Conservation (phyloP, 176 grass and related monocot genomes). For the Eragrostis curvula region DNA sequence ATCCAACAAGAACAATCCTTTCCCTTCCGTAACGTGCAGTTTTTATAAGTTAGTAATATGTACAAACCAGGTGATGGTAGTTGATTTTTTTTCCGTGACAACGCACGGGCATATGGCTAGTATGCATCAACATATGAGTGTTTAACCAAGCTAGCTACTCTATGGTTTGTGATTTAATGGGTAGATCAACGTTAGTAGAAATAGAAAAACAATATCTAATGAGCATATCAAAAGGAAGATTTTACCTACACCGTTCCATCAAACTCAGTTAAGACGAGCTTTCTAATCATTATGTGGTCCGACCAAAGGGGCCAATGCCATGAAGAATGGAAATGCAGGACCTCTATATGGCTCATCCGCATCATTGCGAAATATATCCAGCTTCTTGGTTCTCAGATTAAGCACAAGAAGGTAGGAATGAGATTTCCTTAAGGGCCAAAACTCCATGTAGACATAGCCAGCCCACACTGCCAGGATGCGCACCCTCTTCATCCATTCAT, state of each 20-base stretch:
- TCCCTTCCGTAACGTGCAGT: no score
- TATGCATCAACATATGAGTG: no score
- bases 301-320: background rate
- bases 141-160: background rate
- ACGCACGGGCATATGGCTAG: no score
- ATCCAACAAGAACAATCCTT: no score
- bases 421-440: background rate
- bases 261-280: background rate
- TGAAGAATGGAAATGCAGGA: conserved; percentile 36
- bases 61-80: no score
- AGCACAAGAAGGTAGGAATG: conserved; percentile 40
- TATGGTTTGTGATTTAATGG: conserved; percentile 3
- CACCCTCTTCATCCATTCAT: no score
- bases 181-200: background rate
- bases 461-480: no score
- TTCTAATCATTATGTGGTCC: background rate
- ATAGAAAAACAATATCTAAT: background rate
- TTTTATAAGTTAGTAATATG: no score
- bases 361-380: conserved; percentile 4
- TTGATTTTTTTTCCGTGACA: no score
- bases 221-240: background rate
- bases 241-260: conserved; percentile 19
- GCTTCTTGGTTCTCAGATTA: conserved; percentile 33
- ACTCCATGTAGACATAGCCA: no score
- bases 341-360: conserved; percentile 15